Evolutionary conservation across 2,329 filamentous ascomycete genomes (phyloP).

Genomic region (Incumbomyces delicatus): DNA sequence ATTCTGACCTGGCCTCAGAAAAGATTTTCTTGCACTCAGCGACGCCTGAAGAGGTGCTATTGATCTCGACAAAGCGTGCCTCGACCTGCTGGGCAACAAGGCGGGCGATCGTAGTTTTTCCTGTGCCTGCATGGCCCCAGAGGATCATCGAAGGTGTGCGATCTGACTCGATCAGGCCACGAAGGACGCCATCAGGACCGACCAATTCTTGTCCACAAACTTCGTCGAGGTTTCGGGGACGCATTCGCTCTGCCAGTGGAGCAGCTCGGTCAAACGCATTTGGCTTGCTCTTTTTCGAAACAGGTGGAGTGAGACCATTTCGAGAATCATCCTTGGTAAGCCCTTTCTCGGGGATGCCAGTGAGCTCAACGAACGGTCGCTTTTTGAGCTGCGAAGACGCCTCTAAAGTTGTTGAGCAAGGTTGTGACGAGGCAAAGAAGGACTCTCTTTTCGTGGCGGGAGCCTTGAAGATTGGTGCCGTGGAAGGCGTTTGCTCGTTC

Average conservation of each 20-base stretch:
- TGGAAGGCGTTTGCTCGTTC: slow-evolving; percentile 26
- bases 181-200: slow-evolving; percentile 70
- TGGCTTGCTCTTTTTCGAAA: slow-evolving; percentile 55
- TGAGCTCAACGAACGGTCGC: slow-evolving; percentile 5
- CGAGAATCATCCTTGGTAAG: slow-evolving; percentile 18
- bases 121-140: slow-evolving; percentile 49
- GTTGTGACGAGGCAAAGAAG: slow-evolving; percentile 23
- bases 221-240: slow-evolving; percentile 71
- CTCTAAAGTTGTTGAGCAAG: slow-evolving; percentile 10
- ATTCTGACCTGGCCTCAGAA: slow-evolving; percentile 68
- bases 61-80: slow-evolving; percentile 87
- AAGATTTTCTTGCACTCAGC: slow-evolving; percentile 90
- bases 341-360: slow-evolving; percentile 12
- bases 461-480: slow-evolving; percentile 46
- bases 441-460: slow-evolving; percentile 33
- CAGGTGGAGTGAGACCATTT: slow-evolving; percentile 28
- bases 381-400: slow-evolving; percentile 4
- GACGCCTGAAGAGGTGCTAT: slow-evolving; percentile 80
- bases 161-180: slow-evolving; percentile 75
- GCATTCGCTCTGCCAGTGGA: slow-evolving; percentile 88
- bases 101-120: slow-evolving; percentile 64
- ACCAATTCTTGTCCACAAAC: slow-evolving; percentile 89
- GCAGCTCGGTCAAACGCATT: slow-evolving; percentile 58
- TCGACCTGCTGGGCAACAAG: slow-evolving; percentile 77
- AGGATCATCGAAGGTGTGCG: slow-evolving; percentile 90